These are phyloP conservation scores for Rusavskia elegans DNA, from an alignment of 495 filamentous ascomycete genomes.

Conservation along the genomic window DNA sequence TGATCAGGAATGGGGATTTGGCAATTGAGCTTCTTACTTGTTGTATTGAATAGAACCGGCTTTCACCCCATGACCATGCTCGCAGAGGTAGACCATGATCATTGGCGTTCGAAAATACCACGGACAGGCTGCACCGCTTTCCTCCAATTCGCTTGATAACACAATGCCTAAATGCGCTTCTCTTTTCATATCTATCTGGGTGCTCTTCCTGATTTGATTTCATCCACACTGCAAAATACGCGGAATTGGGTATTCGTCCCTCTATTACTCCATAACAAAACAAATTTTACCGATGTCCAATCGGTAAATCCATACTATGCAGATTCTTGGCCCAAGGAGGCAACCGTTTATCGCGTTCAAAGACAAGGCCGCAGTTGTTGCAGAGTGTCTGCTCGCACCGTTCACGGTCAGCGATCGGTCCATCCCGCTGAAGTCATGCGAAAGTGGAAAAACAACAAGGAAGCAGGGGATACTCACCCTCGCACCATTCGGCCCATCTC, in stretches of 20 bases:
- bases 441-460: conserved; percentile 2
- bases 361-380: conserved; percentile 82
- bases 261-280: too few species aligned
- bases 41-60: too few species aligned
- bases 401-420: too few species aligned
- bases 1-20: too few species aligned
- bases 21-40: too few species aligned
- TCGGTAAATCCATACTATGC: conserved; percentile 40
- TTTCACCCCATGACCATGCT: too few species aligned
- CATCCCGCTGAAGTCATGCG: conserved; percentile 1
- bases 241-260: not conserved
- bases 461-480: conserved; percentile 43
- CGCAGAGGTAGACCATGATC: too few species aligned
- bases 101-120: too few species aligned
- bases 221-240: not conserved
- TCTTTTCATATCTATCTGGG: too few species aligned
- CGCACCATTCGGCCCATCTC: conserved; percentile 75
- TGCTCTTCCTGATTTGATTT: not conserved
- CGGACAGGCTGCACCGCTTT: too few species aligned
- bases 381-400: conserved; percentile 54
- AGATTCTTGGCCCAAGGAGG: conserved; percentile 75
- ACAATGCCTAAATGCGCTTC: too few species aligned
- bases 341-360: conserved; percentile 69
- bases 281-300: conserved; percentile 13
- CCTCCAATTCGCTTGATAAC: too few species aligned